Conservation (phyloP, 345 rosid species). For the Carallia brachiata region DNA sequence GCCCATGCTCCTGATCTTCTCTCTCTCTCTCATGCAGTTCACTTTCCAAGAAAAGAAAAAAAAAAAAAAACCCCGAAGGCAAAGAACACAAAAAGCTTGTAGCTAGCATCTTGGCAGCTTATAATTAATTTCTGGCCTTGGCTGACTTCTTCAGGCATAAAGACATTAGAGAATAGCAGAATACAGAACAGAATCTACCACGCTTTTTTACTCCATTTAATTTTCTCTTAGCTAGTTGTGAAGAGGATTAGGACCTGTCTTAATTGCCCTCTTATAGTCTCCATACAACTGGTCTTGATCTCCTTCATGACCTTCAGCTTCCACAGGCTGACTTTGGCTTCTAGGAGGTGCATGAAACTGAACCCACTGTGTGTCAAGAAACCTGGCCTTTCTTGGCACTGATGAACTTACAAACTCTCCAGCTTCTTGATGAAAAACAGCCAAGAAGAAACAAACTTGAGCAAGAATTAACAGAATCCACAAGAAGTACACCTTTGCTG, state of each 20-base stretch:
- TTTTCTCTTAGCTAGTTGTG: constrained; percentile 50
- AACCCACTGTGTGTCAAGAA: constrained; percentile 26
- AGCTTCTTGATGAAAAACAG: constrained; percentile 34
- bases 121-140: constrained; percentile 9
- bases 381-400: constrained; percentile 42
- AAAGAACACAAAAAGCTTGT: constrained; percentile 1
- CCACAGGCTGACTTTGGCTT: constrained; percentile 20
- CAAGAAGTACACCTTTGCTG: constrained; percentile 33
- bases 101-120: constrained; percentile 6
- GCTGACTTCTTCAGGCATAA: constrained; percentile 16
- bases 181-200: constrained; percentile 13
- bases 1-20: constrained; percentile 40
- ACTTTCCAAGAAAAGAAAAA: constrained; percentile 18
- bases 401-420: constrained; percentile 2
- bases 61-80: background rate
- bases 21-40: constrained; percentile 15
- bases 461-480: constrained; percentile 47
- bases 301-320: constrained; percentile 28
- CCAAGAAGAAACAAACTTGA: constrained; percentile 33
- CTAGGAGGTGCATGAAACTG: constrained; percentile 25
- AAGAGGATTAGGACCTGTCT: constrained; percentile 94
- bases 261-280: constrained; percentile 79
- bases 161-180: background rate
- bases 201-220: background rate
- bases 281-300: constrained; percentile 44